phyloP scores from a whole-genome alignment of 306 rosid species.

The Dalbergia cochinchinensis region DNA sequence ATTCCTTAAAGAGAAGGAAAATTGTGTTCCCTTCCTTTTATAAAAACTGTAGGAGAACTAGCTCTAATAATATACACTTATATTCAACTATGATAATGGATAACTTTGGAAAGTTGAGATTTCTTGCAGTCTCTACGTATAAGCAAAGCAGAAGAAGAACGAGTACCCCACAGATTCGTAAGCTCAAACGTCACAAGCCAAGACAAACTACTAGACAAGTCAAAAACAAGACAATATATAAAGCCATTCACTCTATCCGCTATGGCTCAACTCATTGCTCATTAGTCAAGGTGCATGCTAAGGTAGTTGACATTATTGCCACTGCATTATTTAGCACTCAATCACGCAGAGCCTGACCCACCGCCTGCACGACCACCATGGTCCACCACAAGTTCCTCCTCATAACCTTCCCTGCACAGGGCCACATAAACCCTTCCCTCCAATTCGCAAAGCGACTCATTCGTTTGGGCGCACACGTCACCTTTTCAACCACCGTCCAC shows the following conservation, averaged over 20 bases:
- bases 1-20: no score
- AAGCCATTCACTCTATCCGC: neutral
- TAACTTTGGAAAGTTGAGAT: no score
- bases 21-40: no score
- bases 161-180: neutral
- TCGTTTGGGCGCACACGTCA: constrained; percentile 46
- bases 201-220: neutral
- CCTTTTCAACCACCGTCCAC: constrained; percentile 42
- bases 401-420: constrained; percentile 47
- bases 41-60: no score
- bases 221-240: no score
- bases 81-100: no score
- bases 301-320: neutral
- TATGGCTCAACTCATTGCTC: no score
- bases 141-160: neutral
- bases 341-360: neutral
- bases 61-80: no score
- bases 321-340: neutral
- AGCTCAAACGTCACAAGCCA: constrained; percentile 20
- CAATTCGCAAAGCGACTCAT: constrained; percentile 52
- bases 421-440: constrained; percentile 63
- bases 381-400: constrained; percentile 47
- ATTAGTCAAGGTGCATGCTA: neutral
- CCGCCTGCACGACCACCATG: constrained; percentile 16
- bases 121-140: no score